These are phyloP conservation scores for Sugiyamaella xylanicola DNA, from an alignment of 1,139 yeast species.

Conservation along the genomic window DNA sequence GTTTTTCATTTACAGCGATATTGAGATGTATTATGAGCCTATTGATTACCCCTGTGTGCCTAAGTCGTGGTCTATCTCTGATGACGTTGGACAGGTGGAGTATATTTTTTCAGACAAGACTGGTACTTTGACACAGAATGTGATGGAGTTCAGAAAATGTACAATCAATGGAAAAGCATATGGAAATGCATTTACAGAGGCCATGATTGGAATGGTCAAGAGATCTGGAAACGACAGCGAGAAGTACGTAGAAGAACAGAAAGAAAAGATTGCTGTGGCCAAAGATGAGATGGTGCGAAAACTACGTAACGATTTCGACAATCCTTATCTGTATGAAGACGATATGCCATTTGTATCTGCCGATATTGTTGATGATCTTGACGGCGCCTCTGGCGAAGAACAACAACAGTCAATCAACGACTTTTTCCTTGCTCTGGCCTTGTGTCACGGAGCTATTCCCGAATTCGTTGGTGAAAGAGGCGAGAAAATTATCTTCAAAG, in stretches of 20 bases:
- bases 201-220: slow-evolving; percentile 86
- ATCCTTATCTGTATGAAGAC: slow-evolving; percentile 61
- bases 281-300: slow-evolving; percentile 62
- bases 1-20: slow-evolving; percentile 82
- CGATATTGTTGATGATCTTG: slow-evolving; percentile 54
- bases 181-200: slow-evolving; percentile 95
- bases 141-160: slow-evolving; percentile 94
- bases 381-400: slow-evolving; percentile 51
- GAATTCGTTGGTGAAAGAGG: slow-evolving; percentile 54
- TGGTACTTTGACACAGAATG: slow-evolving; percentile 93
- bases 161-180: slow-evolving; percentile 83
- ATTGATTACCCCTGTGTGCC: slow-evolving; percentile 95
- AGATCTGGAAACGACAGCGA: slow-evolving; percentile 78
- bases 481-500: slow-evolving; percentile 65
- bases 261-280: slow-evolving; percentile 58
- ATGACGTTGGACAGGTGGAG: slow-evolving; percentile 95
- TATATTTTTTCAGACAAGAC: slow-evolving; percentile 95
- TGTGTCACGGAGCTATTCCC: slow-evolving; percentile 90
- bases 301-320: slow-evolving; percentile 50
- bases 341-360: slow-evolving; percentile 80
- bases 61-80: slow-evolving; percentile 96
- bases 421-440: slow-evolving; percentile 75
- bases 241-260: slow-evolving; percentile 37
- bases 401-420: slow-evolving; percentile 65
- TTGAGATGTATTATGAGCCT: slow-evolving; percentile 77